Evolutionary conservation across 2,329 filamentous ascomycete species (phyloP).

Genomic region (Orbilia blumenaviensis): DNA sequence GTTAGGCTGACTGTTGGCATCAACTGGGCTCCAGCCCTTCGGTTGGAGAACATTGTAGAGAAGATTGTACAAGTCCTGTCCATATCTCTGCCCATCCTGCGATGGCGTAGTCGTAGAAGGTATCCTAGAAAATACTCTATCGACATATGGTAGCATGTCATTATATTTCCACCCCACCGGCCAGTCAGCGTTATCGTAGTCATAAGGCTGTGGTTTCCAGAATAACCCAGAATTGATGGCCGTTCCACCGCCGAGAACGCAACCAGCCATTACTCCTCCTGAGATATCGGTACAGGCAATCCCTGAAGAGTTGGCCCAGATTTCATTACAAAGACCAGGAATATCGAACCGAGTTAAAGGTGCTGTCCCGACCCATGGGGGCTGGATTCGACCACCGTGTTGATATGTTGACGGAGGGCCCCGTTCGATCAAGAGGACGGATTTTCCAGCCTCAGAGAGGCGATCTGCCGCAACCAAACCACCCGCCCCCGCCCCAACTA

Average conservation of each 20-base stretch:
- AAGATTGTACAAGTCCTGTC: constrained; percentile 73
- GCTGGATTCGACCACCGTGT: constrained; percentile 70
- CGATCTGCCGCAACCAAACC: constrained; percentile 68
- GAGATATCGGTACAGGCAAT: constrained; percentile 73
- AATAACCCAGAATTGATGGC: constrained; percentile 74
- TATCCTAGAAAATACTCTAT: constrained; percentile 74
- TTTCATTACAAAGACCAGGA: constrained; percentile 75
- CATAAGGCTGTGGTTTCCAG: constrained; percentile 67
- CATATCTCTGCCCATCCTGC: constrained; percentile 72
- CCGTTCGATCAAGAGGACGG: constrained; percentile 63
- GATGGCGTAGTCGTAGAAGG: constrained; percentile 75
- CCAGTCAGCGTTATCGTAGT: constrained; percentile 76
- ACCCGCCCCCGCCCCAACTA: constrained; percentile 71
- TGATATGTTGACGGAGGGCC: constrained; percentile 70
- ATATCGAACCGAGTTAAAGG: constrained; percentile 76
- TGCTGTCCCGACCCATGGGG: constrained; percentile 70
- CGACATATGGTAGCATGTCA: constrained; percentile 70
- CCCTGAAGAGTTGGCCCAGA: constrained; percentile 71
- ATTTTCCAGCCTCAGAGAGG: constrained; percentile 65
- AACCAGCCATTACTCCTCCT: constrained; percentile 74
- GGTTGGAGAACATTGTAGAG: constrained; percentile 69
- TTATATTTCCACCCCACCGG: constrained; percentile 74
- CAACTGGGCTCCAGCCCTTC: constrained; percentile 71
- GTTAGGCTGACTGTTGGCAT: constrained; percentile 69
- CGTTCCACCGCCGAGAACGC: constrained; percentile 73